Percentiles rank a stretch among this genome's conserved stretches.
Conservation (phyloP, 495 filamentous ascomycete species). For the Cladorrhinum samala region DNA sequence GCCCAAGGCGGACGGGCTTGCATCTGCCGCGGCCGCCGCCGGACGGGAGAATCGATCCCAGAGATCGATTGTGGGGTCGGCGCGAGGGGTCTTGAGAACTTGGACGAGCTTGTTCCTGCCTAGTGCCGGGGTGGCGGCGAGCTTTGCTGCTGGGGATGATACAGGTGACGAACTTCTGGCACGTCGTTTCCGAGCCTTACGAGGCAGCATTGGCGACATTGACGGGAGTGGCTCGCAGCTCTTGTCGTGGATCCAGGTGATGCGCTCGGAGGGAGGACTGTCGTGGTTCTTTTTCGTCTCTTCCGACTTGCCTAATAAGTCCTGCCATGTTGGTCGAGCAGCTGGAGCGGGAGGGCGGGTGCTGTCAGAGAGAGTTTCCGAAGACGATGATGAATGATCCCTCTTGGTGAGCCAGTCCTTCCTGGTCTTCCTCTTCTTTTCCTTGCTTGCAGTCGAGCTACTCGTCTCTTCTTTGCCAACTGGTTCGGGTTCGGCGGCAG, state of each 20-base stretch:
- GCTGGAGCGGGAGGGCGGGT: slow-evolving; percentile 50
- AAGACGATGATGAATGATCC: too few species aligned
- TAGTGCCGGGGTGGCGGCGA: slow-evolving; percentile 23
- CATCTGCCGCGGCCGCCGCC: slow-evolving; percentile 20
- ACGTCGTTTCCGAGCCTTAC: slow-evolving; percentile 56
- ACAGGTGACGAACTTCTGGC: slow-evolving; percentile 74
- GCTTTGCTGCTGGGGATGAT: slow-evolving; percentile 53
- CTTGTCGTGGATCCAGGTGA: slow-evolving; percentile 35
- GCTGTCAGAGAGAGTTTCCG: slow-evolving; percentile 33
- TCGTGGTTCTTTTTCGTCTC: slow-evolving; percentile 25
- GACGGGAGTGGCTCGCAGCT: slow-evolving; percentile 32
- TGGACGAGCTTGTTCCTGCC: slow-evolving; percentile 48
- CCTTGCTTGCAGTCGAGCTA: not conserved
- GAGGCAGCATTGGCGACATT: slow-evolving; percentile 40
- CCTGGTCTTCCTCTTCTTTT: slow-evolving; percentile 4
- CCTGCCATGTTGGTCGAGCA: slow-evolving; percentile 65
- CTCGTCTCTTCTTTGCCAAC: not conserved
- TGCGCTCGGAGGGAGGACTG: slow-evolving; percentile 38
- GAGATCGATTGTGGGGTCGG: slow-evolving; percentile 78
- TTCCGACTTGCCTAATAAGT: slow-evolving; percentile 71
- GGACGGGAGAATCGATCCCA: slow-evolving; percentile 69
- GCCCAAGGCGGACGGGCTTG: slow-evolving; percentile 30
- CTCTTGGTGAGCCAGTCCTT: not conserved
- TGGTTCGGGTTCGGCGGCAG: slow-evolving; percentile 8
- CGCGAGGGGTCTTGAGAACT: slow-evolving; percentile 65